These are phyloP conservation scores for Fabrea salina DNA, from an alignment of 169 alveolate genomes.

Conservation along the genomic window DNA sequence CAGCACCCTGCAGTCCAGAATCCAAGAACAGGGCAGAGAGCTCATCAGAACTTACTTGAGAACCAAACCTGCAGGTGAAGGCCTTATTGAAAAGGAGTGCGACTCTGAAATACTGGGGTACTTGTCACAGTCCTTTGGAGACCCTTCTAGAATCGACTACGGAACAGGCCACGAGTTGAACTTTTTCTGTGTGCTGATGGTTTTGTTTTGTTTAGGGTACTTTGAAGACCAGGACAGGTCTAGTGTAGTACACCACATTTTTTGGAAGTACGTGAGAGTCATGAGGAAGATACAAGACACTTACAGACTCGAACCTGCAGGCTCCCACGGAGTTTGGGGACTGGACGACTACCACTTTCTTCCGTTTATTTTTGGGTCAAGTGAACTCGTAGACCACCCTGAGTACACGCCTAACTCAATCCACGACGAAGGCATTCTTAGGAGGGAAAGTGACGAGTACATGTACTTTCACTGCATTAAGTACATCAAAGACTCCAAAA, in stretches of 20 bases:
- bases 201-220: conserved; percentile 30
- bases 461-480: conserved; percentile 87
- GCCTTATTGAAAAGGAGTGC: background rate
- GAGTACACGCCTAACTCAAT: conserved; percentile 38
- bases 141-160: conserved; percentile 92
- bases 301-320: conserved; percentile 99
- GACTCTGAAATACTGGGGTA: conserved; percentile 36
- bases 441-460: conserved; percentile 65
- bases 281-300: conserved; percentile 90
- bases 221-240: conserved; percentile 33
- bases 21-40: background rate
- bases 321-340: conserved; percentile 99
- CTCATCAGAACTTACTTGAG: conserved; percentile 25
- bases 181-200: conserved; percentile 39
- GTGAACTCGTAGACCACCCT: conserved; percentile 84
- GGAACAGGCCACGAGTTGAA: conserved; percentile 97
- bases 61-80: background rate
- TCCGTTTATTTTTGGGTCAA: conserved; percentile 94
- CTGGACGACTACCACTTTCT: conserved; percentile 97
- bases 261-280: conserved; percentile 89
- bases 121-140: conserved; percentile 92
- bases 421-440: conserved; percentile 64
- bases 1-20: conserved; percentile 59
- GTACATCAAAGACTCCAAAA: conserved; percentile 79
- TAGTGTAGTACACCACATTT: conserved; percentile 34